Conservation (phyloP, 2,329 filamentous ascomycete genomes). For the Trichocomaceae sp. region DNA sequence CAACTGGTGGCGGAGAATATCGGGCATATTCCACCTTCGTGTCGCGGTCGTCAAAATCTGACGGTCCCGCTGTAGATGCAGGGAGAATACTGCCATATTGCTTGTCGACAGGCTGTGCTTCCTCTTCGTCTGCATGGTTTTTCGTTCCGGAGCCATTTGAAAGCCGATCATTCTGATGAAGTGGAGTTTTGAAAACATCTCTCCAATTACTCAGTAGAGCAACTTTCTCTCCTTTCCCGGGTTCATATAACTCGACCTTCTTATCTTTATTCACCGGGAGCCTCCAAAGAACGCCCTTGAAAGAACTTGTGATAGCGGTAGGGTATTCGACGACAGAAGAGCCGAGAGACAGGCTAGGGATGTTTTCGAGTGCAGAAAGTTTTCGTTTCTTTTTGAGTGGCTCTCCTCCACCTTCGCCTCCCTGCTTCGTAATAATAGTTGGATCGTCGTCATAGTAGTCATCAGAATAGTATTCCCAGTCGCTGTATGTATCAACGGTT, state of each 20-base stretch:
- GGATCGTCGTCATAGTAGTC: conserved; percentile 42
- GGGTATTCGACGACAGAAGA: conserved; percentile 8
- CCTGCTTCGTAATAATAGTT: conserved; percentile 21
- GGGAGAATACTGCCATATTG: not conserved
- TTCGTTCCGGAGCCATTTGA: not conserved
- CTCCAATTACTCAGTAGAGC: conserved; percentile 43
- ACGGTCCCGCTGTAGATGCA: not conserved
- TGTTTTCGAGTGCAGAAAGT: conserved; percentile 16
- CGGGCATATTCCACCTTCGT: not conserved
- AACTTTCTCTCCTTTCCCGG: conserved; percentile 37
- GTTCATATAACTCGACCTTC: conserved; percentile 28
- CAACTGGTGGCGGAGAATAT: conserved; percentile 13
- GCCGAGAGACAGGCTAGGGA: conserved; percentile 9
- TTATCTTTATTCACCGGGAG: conserved; percentile 19
- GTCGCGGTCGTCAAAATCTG: not conserved
- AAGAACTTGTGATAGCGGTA: conserved; percentile 23
- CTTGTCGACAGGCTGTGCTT: not conserved
- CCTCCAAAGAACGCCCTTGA: conserved; percentile 39
- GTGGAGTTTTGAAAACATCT: conserved; percentile 35
- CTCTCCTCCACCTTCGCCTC: conserved; percentile 8
- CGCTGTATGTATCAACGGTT: conserved; percentile 35
- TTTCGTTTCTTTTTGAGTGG: conserved; percentile 19
- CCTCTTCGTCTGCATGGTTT: not conserved
- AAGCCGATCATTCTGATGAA: conserved; percentile 24
- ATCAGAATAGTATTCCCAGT: conserved; percentile 42